Evolutionary conservation across 208 protist species (phyloP), one percentile per base, ranked within the genome.

Genomic region (Trypanosomatidae sp.): DNA sequence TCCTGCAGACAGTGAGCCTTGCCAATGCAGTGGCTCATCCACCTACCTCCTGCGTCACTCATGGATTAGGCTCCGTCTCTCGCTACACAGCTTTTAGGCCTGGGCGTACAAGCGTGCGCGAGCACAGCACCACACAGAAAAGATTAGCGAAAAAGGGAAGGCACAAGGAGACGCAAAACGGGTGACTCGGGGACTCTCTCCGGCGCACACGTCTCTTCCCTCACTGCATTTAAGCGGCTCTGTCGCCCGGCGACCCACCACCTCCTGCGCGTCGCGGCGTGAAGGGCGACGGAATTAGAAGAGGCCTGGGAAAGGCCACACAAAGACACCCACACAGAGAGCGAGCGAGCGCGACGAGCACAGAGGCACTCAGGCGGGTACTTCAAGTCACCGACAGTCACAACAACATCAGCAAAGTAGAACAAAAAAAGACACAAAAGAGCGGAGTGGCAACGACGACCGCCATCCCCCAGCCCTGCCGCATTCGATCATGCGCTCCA

Each of bases 31-130:
- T 41, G 2, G 12, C 56, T 33, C 15, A 6, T 19, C 56, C 30
- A 0, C 17, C 28, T 4, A 7, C n/a, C 15, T n/a, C 33, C 30
- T 22, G 33, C 3, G 19, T 49, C 46, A 55, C 50, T 25, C 50
- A 19, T 55, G 50, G 3, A 43, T n/a, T 6, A 7, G 28, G 55
- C 55, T 33, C 25, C 13, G 25, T 59, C 28, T 36, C 55, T 19
- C 3, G 28, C 28, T 33, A 59, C 55, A 59, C 28, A 25, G 28
- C 8, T 72, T 77, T 44, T 55, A 73, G 44, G 58, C 17, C 58
- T 33, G 36, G 25, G 58, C 12, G 12, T 47, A 62, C 41, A 62
- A 12, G 22, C 59, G 53, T n/a, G 22, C 43, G 10, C 53, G 49
- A 41, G 15, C 53, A 41, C 53, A 46, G 12, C 52, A 44, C 17